Base-by-base conservation (phyloP, 306 rosid species). In the Citrullus mucosospermus region DNA sequence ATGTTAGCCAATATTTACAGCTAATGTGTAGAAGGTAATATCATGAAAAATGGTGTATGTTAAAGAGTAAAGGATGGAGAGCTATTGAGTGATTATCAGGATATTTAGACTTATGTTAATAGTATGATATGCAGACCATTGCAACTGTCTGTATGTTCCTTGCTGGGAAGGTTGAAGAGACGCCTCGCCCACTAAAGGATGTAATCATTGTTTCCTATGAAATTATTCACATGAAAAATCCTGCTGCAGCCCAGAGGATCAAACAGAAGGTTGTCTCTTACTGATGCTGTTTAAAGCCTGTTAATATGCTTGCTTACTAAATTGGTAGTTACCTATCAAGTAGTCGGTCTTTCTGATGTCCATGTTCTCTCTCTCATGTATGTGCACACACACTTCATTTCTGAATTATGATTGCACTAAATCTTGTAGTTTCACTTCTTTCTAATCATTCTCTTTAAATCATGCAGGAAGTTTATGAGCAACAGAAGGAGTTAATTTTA, bases 81-180 rank as follows among this genome's bases (percentile, higher is more conserved):
- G 54, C 54, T 34, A 22, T 51, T 30, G 38, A 73, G 62, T 51
- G 63, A 13, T 46, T 25, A 70, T 25, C 76, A 25, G 78, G 28
- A 17, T 74, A 74, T 18, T 51, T 32, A 74, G 78, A 74, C 63
- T 74, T 54, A 74, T 34, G 59, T 51, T 74, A 59, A 77, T 73
- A 56, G 65, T 78, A 59, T 87, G 87, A 81, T 85, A 78, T 79
- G 85, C 96, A 96, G 99, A 96, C 90, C 76, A 86, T 96, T 63
- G 98, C 99, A 76, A 96, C 99, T 16, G 96, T 89, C 62, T 96
- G 99, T 85, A 96, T 96, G 98, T 96, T 96, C 86, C 98, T 96
- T 78, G 98, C 99, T 72, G 99, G 99, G 81, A 96, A 92, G 85
- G 99, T 96, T 81, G 99, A 96, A 87, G 99, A 96, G 88, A 92